Conservation (phyloP, 164 flowering plant genomes). For the Santalum album region DNA sequence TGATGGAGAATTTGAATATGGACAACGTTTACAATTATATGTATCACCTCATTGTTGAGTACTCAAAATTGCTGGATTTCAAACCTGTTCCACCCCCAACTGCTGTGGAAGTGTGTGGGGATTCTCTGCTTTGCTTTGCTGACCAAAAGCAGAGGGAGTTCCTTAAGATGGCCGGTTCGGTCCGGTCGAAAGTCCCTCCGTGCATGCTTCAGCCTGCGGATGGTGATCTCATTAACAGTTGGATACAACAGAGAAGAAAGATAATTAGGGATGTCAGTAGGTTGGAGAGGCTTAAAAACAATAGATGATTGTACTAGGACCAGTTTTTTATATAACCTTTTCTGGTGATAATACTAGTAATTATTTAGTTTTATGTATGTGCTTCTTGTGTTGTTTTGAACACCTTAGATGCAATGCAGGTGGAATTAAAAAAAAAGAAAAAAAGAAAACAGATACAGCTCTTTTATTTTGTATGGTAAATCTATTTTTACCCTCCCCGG, state of each 20-base stretch:
- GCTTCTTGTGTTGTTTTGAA: too few species aligned
- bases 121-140: conserved; percentile 66
- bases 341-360: too few species aligned
- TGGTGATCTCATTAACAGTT: conserved; percentile 14
- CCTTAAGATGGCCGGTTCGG: conserved; percentile 34
- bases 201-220: conserved; percentile 39
- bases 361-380: too few species aligned
- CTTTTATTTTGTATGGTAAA: too few species aligned
- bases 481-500: too few species aligned
- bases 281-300: too few species aligned
- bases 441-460: too few species aligned
- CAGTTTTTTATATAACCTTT: too few species aligned
- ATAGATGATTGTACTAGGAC: too few species aligned
- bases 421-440: too few species aligned
- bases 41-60: conserved; percentile 66
- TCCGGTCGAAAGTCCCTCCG: conserved; percentile 38
- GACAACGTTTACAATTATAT: conserved; percentile 72
- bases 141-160: conserved; percentile 41
- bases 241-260: conserved; percentile 23
- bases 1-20: conserved; percentile 58
- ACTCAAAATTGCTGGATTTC: conserved; percentile 66
- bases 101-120: conserved; percentile 47
- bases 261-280: conserved; percentile 18
- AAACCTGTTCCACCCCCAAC: conserved; percentile 54
- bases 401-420: too few species aligned